Percentiles rank a stretch among this genome's conserved stretches.
These are phyloP conservation scores for Pseudognaphalium luteoalbum DNA, from an alignment of 129 eudicot genomes.

Conservation along the genomic window DNA sequence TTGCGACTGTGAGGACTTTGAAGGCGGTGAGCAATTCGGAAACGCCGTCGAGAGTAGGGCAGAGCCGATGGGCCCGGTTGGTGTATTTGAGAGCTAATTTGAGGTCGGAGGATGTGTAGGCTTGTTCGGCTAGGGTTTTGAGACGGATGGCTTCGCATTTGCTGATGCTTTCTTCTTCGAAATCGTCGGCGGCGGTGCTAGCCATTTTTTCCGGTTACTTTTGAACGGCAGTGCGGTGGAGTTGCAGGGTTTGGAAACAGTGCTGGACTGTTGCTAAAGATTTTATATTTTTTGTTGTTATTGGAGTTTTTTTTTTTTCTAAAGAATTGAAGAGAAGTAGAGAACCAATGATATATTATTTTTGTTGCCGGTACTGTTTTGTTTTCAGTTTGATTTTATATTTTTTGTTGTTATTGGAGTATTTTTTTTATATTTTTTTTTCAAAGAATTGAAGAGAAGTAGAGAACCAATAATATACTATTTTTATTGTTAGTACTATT, in stretches of 20 bases:
- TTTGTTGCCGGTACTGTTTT: no score
- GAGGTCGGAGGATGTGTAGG: slow-evolving; percentile 48
- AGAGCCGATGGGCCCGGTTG: slow-evolving; percentile 54
- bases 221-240: background rate
- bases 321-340: no score
- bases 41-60: slow-evolving; percentile 50
- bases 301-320: no score
- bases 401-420: no score
- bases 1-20: slow-evolving; percentile 43
- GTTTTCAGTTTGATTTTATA: no score
- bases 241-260: background rate
- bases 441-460: no score
- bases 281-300: no score
- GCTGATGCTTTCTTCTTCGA: slow-evolving; percentile 30
- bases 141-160: slow-evolving; percentile 51
- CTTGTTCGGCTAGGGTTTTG: slow-evolving; percentile 67
- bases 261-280: no score
- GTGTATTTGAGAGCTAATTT: slow-evolving; percentile 60
- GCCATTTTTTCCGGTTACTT: slow-evolving; percentile 21
- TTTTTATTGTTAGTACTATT: no score
- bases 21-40: slow-evolving; percentile 59
- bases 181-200: slow-evolving; percentile 17
- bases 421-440: no score
- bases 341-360: no score
- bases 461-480: no score